A percentile compares a stretch with the other conserved stretches of the same genome.
Conservation (phyloP, 192 early-diverging fungal genomes). For the Umbelopsis vinacea region DNA sequence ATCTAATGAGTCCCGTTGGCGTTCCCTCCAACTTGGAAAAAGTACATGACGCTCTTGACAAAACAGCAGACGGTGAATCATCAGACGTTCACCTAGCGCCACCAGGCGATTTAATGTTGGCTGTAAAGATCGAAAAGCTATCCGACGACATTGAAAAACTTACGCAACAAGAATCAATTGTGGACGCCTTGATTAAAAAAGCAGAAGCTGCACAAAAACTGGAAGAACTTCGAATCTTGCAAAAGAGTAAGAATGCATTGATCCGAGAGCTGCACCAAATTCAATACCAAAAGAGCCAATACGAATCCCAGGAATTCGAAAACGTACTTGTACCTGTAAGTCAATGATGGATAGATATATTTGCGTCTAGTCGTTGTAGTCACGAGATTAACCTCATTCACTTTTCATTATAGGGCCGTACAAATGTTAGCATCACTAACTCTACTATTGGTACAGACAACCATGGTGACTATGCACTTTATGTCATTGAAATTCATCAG, state of each 20-base stretch:
- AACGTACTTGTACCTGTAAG: slow-evolving; percentile 62
- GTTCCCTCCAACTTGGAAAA: not conserved
- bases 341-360: slow-evolving; percentile 1
- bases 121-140: slow-evolving; percentile 54
- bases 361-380: not conserved
- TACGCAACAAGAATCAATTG: slow-evolving; percentile 68
- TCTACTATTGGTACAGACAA: slow-evolving; percentile 56
- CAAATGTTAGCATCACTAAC: slow-evolving; percentile 51
- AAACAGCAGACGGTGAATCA: slow-evolving; percentile 45
- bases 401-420: slow-evolving; percentile 46
- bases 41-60: slow-evolving; percentile 31
- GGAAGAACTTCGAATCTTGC: slow-evolving; percentile 64
- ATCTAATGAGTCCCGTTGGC: not conserved
- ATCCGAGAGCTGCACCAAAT: slow-evolving; percentile 60
- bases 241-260: slow-evolving; percentile 59
- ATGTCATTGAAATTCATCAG: slow-evolving; percentile 77
- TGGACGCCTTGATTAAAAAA: slow-evolving; percentile 66
- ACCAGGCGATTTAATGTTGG: slow-evolving; percentile 72
- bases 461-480: slow-evolving; percentile 59
- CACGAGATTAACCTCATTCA: not conserved
- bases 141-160: slow-evolving; percentile 58
- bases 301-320: slow-evolving; percentile 60
- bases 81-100: slow-evolving; percentile 62
- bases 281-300: slow-evolving; percentile 66
- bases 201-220: slow-evolving; percentile 51